A percentile compares a stretch with the other conserved stretches of the same genome.
Conservation (phyloP, 2,329 filamentous ascomycete species). For the Fusarium xyrophilum region DNA sequence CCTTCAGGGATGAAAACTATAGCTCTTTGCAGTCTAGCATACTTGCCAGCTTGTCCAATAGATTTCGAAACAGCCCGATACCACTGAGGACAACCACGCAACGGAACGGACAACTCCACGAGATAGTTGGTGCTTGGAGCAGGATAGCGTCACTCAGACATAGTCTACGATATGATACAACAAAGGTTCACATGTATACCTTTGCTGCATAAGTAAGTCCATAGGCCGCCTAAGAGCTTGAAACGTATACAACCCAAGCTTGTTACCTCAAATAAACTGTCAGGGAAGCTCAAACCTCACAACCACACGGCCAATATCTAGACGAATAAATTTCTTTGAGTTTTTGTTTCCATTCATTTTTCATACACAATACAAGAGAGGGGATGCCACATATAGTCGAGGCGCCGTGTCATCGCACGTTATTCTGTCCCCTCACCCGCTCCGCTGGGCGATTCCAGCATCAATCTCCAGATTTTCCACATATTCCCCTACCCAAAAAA, state of each 20-base stretch:
- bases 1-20: constrained; percentile 33
- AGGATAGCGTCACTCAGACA: background rate
- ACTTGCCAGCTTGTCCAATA: no score
- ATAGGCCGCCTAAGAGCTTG: no score
- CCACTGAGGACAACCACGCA: constrained; percentile 37
- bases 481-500: constrained; percentile 35
- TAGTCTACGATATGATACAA: background rate
- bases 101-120: background rate
- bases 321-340: constrained; percentile 7
- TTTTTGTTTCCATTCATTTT: constrained; percentile 29
- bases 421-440: constrained; percentile 20
- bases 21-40: no score
- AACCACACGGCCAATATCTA: background rate
- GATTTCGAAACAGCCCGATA: constrained; percentile 17
- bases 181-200: no score
- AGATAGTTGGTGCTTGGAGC: no score
- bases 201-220: background rate
- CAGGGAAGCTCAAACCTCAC: background rate
- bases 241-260: background rate
- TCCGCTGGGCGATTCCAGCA: constrained; percentile 17
- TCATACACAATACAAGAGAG: constrained; percentile 49
- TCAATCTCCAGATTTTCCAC: constrained; percentile 15
- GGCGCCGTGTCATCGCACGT: constrained; percentile 41
- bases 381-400: constrained; percentile 47
- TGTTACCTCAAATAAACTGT: background rate